These are phyloP conservation scores for Pseudocercospora pini-densiflorae DNA, from an alignment of 2,329 filamentous ascomycete species.

Conservation along the genomic window DNA sequence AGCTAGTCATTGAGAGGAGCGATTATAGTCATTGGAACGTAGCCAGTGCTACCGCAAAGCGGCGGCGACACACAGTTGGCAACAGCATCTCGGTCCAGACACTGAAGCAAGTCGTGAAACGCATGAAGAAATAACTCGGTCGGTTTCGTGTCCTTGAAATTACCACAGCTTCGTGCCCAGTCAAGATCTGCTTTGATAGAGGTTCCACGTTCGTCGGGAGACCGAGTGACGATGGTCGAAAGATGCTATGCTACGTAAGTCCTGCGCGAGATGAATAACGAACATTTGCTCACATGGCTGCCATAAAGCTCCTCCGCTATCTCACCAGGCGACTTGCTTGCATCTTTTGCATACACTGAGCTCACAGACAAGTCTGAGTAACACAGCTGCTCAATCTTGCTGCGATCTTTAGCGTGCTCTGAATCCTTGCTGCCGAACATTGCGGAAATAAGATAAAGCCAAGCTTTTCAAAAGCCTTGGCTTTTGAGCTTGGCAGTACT, in stretches of 20 bases:
- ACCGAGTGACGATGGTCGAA: constrained; percentile 25
- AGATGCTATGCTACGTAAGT: constrained; percentile 24
- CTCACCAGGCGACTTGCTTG: constrained; percentile 32
- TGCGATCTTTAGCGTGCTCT: constrained; percentile 16
- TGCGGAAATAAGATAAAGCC: constrained; percentile 4
- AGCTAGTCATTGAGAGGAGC: constrained; percentile 72
- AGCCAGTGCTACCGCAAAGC: constrained; percentile 64
- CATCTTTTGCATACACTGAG: constrained; percentile 31
- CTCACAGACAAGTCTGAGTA: constrained; percentile 31
- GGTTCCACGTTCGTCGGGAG: constrained; percentile 18
- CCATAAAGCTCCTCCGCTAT: constrained; percentile 34
- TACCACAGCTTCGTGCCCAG: constrained; percentile 64
- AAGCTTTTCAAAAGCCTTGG: constrained; percentile 16
- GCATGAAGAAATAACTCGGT: constrained; percentile 71
- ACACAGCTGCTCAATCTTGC: constrained; percentile 32
- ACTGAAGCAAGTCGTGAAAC: constrained; percentile 67
- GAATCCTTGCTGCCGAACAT: constrained; percentile 18
- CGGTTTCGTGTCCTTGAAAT: constrained; percentile 66
- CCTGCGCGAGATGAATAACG: not conserved
- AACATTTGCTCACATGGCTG: constrained; percentile 25
- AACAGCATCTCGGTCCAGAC: constrained; percentile 57
- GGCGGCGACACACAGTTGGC: constrained; percentile 62
- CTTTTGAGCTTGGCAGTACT: constrained; percentile 4
- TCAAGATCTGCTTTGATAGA: constrained; percentile 44
- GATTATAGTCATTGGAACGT: constrained; percentile 70